A percentile compares a stretch with the other conserved stretches of the same genome.
Evolutionary conservation across 2,329 filamentous ascomycete genomes (phyloP).

Genomic region (Alternaria atra): DNA sequence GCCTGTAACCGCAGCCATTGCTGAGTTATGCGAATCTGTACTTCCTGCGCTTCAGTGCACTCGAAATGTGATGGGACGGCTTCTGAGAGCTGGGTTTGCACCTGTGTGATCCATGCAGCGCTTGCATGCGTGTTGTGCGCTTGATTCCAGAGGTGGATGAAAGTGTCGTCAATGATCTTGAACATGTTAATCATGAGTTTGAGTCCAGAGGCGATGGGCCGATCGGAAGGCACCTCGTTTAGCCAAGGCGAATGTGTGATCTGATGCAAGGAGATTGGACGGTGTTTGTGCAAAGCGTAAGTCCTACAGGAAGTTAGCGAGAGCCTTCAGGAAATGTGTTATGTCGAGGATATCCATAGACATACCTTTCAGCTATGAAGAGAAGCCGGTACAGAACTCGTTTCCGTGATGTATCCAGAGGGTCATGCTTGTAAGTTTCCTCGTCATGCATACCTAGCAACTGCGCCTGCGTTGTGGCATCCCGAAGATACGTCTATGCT

Average conservation of each 20-base stretch:
- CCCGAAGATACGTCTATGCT: constrained; percentile 69
- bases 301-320: constrained; percentile 56
- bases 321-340: not conserved
- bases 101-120: constrained; percentile 56
- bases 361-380: constrained; percentile 68
- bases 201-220: constrained; percentile 66
- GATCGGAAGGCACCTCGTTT: constrained; percentile 62
- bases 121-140: constrained; percentile 56
- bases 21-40: constrained; percentile 74
- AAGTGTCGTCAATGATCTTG: constrained; percentile 69
- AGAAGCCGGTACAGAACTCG: constrained; percentile 69
- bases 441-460: constrained; percentile 68
- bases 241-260: constrained; percentile 64
- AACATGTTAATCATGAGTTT: constrained; percentile 69
- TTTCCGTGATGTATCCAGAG: constrained; percentile 63
- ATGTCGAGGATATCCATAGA: not conserved
- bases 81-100: constrained; percentile 62
- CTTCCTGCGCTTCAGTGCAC: constrained; percentile 71
- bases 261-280: constrained; percentile 68
- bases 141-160: constrained; percentile 72
- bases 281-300: constrained; percentile 70
- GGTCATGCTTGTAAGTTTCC: constrained; percentile 60
- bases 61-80: constrained; percentile 66
- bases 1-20: constrained; percentile 77
- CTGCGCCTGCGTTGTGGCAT: constrained; percentile 68